Conservation (phyloP, 768 basidiomycete species). For the Podaxis sp. region DNA sequence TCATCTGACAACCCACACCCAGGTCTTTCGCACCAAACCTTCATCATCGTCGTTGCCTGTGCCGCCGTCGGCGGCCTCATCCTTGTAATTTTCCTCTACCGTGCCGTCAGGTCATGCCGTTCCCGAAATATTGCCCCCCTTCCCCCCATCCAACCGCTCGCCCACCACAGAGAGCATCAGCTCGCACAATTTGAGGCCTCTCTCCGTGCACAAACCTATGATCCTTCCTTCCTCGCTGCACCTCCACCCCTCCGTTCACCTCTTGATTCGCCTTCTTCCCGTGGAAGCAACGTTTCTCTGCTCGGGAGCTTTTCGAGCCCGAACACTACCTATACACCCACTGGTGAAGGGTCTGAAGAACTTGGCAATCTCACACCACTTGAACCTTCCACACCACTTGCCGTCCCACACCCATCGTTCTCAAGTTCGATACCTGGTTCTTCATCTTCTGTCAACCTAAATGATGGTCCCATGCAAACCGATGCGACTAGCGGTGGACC, state of each 20-base stretch:
- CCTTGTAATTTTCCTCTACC: constrained; percentile 36
- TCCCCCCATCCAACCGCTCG: constrained; percentile 66
- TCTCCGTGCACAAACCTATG: constrained; percentile 21
- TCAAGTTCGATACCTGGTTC: constrained; percentile 28
- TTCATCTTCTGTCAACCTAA: constrained; percentile 27
- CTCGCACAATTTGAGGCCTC: constrained; percentile 37
- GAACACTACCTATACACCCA: constrained; percentile 16
- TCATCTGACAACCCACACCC: neutral
- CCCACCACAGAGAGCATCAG: constrained; percentile 56
- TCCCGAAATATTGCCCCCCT: constrained; percentile 43
- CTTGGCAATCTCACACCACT: constrained; percentile 19
- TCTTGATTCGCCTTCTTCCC: constrained; percentile 17
- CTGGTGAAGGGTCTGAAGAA: constrained; percentile 5
- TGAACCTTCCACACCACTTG: constrained; percentile 17
- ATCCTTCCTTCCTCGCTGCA: constrained; percentile 22
- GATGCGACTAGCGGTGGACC: neutral
- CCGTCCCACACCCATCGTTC: constrained; percentile 26
- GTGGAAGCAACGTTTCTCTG: constrained; percentile 35
- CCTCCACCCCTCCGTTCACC: constrained; percentile 19
- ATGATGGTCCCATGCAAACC: constrained; percentile 6
- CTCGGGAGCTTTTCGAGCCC: constrained; percentile 20
- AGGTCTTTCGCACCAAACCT: constrained; percentile 35
- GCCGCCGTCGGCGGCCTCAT: constrained; percentile 41
- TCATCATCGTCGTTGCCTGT: constrained; percentile 51
- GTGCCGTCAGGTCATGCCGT: constrained; percentile 34